Base-by-base conservation (phyloP, 2,329 filamentous ascomycete species). In the Trichoderma sp. region DNA sequence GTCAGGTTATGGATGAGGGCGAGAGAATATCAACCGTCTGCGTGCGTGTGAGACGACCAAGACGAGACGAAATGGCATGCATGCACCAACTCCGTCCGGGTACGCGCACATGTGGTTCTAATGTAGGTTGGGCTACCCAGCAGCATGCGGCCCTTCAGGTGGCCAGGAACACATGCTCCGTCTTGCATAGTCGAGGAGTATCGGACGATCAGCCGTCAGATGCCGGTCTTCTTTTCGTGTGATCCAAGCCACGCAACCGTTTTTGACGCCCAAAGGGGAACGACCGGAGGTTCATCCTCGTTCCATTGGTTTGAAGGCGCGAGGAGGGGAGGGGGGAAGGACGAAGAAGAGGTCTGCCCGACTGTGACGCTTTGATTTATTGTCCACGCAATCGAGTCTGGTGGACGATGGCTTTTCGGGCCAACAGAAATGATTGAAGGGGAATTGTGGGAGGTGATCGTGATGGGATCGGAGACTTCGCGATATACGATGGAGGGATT, bases 161-260 rank as follows among this genome's bases (percentile, higher is more conserved):
- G 69, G 67, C 67, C 69, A 66, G 66, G 68, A 59, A 66, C 65
- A 66, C 65, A 68, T 50, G 67, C 59, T 63, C 64, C 60, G 59
- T 55, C 59, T 48, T 64, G 64, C 64, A 66, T 65, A 30, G 63
- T 17, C 41, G 17, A 21, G 17, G 17, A 43, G 3, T 2, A 19
- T 63, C 59, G 44, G 48, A 51, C 45, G 55, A 19, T 56, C 44
- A 39, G 48, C 58, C 55, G 66, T 67, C 67, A 68, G 66, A 64
- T 56, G 66, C 34, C 34, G 57, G 62, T 48, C 7, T 1, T 30
- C 30, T 26, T 50, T 39, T 50, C 52, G 59, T 57, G 52, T 57
- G 51, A 57, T 64, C 43, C 45, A 50, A 39, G 61, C 51, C 52
- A 52, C 39, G 51, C 28, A 30, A 39, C 61, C 41, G 61, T 56